Evolutionary conservation across 2,329 filamentous ascomycete species (phyloP).

Genomic region (Penicillium glabrum): DNA sequence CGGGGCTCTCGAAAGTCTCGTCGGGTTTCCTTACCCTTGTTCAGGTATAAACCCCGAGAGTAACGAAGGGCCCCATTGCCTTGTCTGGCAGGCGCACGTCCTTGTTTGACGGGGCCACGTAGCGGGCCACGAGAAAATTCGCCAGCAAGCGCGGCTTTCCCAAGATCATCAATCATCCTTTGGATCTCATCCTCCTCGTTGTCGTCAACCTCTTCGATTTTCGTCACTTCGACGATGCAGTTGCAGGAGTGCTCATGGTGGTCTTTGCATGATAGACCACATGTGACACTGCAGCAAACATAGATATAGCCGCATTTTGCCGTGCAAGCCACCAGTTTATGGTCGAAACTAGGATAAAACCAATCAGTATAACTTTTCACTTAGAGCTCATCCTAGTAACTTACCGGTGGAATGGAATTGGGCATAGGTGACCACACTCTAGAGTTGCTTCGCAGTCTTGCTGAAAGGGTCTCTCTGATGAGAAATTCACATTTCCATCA

Average conservation of each 20-base stretch:
- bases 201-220: not conserved
- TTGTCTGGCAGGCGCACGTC: not conserved
- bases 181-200: not conserved
- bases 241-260: slow-evolving; percentile 5
- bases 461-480: slow-evolving; percentile 53
- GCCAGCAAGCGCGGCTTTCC: not conserved
- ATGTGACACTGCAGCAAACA: slow-evolving; percentile 3
- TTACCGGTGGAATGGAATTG: slow-evolving; percentile 54
- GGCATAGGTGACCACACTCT: slow-evolving; percentile 55
- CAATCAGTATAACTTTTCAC: not conserved
- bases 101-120: not conserved
- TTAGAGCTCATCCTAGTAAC: not conserved
- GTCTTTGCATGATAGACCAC: not conserved
- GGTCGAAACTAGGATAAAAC: not conserved
- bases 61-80: not conserved
- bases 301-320: not conserved
- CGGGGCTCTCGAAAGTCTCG: not conserved
- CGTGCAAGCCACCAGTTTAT: not conserved
- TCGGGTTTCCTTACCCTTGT: not conserved
- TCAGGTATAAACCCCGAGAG: not conserved
- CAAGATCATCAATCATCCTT: not conserved
- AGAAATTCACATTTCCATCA: slow-evolving; percentile 27
- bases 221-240: not conserved
- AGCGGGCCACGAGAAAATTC: not conserved
- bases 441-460: slow-evolving; percentile 45